Base-by-base conservation (phyloP, 163 green algal genomes). In the Prototheca wickerhamii region DNA sequence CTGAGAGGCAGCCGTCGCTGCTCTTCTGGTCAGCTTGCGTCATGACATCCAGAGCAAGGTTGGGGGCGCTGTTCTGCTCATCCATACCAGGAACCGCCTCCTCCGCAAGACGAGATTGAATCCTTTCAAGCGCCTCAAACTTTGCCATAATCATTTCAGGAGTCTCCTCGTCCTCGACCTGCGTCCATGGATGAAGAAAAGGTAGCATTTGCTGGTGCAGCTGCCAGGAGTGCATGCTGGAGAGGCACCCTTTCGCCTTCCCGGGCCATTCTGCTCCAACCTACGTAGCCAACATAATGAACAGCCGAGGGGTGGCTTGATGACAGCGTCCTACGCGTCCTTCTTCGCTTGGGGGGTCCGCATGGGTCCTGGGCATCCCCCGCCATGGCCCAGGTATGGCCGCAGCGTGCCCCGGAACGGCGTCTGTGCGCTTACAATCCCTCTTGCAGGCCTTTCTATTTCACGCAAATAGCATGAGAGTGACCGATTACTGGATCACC, bases 71-170 rank as follows among this genome's bases (percentile, higher is more conserved):
- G n/a, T n/a, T n/a, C n/a, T n/a, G 25, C 15, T 30, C 21, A 6
- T 4, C 54, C 15, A 54, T 25, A n/a, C 33, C 37, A 46, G 31
- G 6, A 15, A 43, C 64, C 8, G 17, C 40, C 28, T 46, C 5
- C 23, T 32, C n/a, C 43, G 10, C 37, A 44, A 15, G 37, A 15
- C n/a, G n/a, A n/a, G 56, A 8, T 34, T 86, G 54, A 43, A 95
- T 86, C 15, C 68, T 58, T 49, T 95, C 89, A 57, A 97, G 71
- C 67, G 90, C 87, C 60, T 85, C 84, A 67, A 97, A 97, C 67
- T 97, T 97, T 23, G 83, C 82, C 88, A 96, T 96, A 65, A 97
- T 97, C 87, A 92, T 94, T 44, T 97, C 90, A 1, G 89, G 89
- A 20, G 89, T 96, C 70, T 90, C 85, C 29, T 89, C 79, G 18